A percentile compares a stretch with the other conserved stretches of the same genome.
Evolutionary conservation across 2,329 filamentous ascomycete species (phyloP).

Genomic region (Cryphonectria naterciae): DNA sequence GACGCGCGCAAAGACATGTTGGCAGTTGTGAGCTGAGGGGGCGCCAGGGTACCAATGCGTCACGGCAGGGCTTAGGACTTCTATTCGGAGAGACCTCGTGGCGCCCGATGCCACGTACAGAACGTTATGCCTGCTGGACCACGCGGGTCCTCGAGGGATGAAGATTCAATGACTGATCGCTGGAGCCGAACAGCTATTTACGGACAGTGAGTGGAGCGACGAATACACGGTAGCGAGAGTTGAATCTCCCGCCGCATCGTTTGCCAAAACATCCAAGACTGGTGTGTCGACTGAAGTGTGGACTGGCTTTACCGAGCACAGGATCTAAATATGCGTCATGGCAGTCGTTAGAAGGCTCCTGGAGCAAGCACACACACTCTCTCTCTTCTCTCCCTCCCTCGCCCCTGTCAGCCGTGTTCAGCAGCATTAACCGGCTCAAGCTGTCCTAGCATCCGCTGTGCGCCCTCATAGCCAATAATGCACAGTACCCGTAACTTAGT

Average conservation of each 20-base stretch:
- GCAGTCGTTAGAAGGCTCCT: not conserved
- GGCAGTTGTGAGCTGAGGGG: slow-evolving; percentile 25
- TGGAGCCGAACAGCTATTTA: slow-evolving; percentile 12
- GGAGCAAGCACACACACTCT: too few relatives aligned
- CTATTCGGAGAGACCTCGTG: not conserved
- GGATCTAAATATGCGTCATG: not conserved
- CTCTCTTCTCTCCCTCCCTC: too few relatives aligned
- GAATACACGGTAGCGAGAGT: slow-evolving; percentile 6
- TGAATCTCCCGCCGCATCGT: slow-evolving; percentile 10
- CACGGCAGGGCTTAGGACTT: slow-evolving; percentile 21
- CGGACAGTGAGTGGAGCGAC: slow-evolving; percentile 10
- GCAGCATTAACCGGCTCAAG: not conserved
- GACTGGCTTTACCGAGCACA: not conserved
- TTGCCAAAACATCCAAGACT: not conserved
- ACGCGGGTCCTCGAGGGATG: slow-evolving; percentile 9
- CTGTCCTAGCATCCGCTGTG: not conserved
- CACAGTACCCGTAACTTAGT: slow-evolving; percentile 15
- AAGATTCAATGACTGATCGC: slow-evolving; percentile 10
- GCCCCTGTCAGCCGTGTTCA: not conserved
- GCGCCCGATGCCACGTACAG: not conserved
- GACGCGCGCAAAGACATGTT: slow-evolving; percentile 11
- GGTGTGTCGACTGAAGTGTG: not conserved
- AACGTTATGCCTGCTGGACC: not conserved
- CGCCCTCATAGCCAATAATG: slow-evolving; percentile 13
- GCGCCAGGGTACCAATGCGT: slow-evolving; percentile 23